Evolutionary conservation across 164 flowering plant genomes (phyloP), one percentile per base, ranked within the genome.

Genomic region (Liriodendron chinense): DNA sequence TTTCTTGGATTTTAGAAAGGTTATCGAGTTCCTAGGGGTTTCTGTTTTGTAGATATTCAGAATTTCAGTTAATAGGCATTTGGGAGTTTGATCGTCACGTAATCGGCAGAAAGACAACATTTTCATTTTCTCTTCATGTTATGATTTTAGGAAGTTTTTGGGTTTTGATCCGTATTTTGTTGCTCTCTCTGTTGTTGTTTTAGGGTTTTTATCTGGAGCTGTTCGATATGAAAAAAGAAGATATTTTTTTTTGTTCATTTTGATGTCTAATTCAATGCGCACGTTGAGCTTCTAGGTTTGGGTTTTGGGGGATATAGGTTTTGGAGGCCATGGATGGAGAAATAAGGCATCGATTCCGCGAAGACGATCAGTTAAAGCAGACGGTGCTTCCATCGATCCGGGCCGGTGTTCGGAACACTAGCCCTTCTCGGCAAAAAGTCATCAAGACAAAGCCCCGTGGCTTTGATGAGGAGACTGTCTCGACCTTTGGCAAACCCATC

Each of bases 361-460:
- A 84, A 56, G 92, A 86, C 67, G 72, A 70, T 70, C 28, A 7
- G 22, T 28, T 56, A 2, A 70, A 70, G 72, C 9, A 89, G 93
- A 64, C 28, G 22, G 56, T 50, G 4, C 22, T 50, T 77, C 94
- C 97, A 7, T 75, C 89, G 7, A 85, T 93, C 4, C 84, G 92
- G 22, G 77, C 74, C 24, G 94, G 96, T 62, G 88, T 90, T 9
- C 89, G 97, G 72, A 94, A 91, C 74, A 91, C 91, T 12, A 94
- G 97, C 71, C 98, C 97, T 47, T 94, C 92, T 1, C 80, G 91
- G 85, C 94, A 91, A 79, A 92, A 91, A 81, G 90, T 80, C 62
- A 72, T 89, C 57, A 95, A 90, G 84, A 92, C 98, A 0, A 95
- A 93, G 73, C 99, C 99, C 0, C 87, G 98, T 1, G 99, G 99